Evolutionary conservation across 176 grass and related monocot genomes (phyloP).

Genomic region (Cymbopogon citratus): DNA sequence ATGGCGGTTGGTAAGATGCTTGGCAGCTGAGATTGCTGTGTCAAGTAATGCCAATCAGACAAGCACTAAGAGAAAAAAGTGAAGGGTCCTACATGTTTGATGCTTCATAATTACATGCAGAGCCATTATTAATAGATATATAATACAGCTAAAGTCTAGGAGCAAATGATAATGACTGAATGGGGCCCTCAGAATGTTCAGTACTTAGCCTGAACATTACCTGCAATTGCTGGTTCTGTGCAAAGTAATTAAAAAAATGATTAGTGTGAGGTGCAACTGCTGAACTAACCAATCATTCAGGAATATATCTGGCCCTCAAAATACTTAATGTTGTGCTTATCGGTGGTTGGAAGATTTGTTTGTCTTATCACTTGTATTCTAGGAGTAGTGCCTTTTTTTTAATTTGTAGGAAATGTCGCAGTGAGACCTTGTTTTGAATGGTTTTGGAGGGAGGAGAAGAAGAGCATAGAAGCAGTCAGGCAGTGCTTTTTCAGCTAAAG

Average conservation of each 20-base stretch:
- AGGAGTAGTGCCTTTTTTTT: neutral
- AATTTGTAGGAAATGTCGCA: neutral
- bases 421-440: conserved; percentile 23
- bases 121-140: neutral
- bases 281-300: neutral
- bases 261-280: neutral
- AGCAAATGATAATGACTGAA: neutral
- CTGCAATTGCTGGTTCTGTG: neutral
- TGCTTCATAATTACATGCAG: conserved; percentile 22
- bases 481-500: conserved; percentile 38
- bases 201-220: conserved; percentile 3
- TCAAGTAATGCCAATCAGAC: conserved; percentile 37
- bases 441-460: conserved; percentile 24
- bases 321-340: conserved; percentile 4
- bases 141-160: conserved; percentile 20
- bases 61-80: conserved; percentile 17
- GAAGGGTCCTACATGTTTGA: conserved; percentile 15
- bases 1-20: conserved; percentile 36
- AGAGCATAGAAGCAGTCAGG: conserved; percentile 12
- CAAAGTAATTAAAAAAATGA: neutral
- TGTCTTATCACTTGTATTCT: neutral
- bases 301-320: neutral
- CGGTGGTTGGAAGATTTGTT: neutral
- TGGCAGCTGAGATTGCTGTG: conserved; percentile 33
- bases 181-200: conserved; percentile 20